Conservation (phyloP, 352 stramenopile genomes). For the Globisporangium irregulare region DNA sequence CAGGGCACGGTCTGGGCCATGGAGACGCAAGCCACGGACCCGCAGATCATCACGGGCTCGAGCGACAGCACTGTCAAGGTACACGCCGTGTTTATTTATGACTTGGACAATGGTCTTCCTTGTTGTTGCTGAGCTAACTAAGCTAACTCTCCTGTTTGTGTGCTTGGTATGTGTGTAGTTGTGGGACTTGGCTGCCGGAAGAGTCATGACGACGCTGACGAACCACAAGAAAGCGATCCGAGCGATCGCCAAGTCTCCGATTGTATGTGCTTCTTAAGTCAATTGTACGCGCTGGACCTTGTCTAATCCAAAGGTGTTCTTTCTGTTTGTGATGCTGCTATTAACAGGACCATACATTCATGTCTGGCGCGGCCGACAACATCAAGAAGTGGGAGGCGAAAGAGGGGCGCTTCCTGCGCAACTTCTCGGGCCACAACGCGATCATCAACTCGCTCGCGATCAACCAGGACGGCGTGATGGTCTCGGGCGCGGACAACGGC, state of each 20-base stretch:
- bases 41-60: constrained; percentile 91
- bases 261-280: constrained; percentile 31
- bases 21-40: constrained; percentile 95
- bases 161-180: constrained; percentile 42
- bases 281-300: not conserved
- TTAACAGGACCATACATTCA: constrained; percentile 95
- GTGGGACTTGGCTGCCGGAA: constrained; percentile 98
- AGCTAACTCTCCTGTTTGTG: not conserved
- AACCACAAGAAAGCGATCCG: constrained; percentile 99
- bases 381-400: constrained; percentile 99
- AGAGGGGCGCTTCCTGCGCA: constrained; percentile 95
- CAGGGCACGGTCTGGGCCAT: constrained; percentile 95
- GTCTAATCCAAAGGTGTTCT: not conserved
- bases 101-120: not conserved
- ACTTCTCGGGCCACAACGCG: constrained; percentile 96
- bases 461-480: constrained; percentile 97
- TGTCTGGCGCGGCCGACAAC: constrained; percentile 96
- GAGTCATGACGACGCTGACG: constrained; percentile 98
- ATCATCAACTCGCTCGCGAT: constrained; percentile 98
- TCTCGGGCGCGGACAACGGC: constrained; percentile 97
- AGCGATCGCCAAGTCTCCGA: constrained; percentile 87
- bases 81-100: not conserved
- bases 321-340: not conserved
- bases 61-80: constrained; percentile 95
- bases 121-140: not conserved